phyloP scores from a whole-genome alignment of 2,329 filamentous ascomycete genomes.

The Microcera coccophila region DNA sequence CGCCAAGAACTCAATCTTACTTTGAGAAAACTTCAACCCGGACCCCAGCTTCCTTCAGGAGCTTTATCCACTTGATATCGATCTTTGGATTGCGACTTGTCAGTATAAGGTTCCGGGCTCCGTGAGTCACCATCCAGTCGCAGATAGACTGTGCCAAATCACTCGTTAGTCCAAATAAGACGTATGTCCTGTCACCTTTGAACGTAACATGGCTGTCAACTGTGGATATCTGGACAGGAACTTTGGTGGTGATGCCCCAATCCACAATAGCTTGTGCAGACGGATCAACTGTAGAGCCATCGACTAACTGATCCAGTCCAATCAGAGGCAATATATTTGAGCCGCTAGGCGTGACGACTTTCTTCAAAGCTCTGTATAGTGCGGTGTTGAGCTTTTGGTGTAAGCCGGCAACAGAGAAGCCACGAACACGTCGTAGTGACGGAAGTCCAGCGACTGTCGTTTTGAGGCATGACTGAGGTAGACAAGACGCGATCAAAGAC shows the following conservation, averaged over 20 bases:
- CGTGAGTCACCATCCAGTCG: slow-evolving; percentile 36
- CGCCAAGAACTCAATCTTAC: no score
- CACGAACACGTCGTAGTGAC: background rate
- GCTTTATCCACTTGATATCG: slow-evolving; percentile 26
- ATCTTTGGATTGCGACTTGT: slow-evolving; percentile 37
- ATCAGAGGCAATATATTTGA: background rate
- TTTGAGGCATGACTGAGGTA: background rate
- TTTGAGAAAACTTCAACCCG: slow-evolving; percentile 4
- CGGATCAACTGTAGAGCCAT: background rate
- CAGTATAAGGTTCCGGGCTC: slow-evolving; percentile 35
- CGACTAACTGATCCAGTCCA: background rate
- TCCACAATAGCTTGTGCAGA: background rate
- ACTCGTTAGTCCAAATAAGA: slow-evolving; percentile 30
- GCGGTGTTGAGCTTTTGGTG: background rate
- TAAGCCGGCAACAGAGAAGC: background rate
- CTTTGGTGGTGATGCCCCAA: no score
- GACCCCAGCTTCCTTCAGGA: slow-evolving; percentile 2
- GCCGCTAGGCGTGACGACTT: background rate
- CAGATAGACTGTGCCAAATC: slow-evolving; percentile 34
- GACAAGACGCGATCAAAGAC: background rate
- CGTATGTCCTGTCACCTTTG: slow-evolving; percentile 26
- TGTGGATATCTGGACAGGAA: no score
- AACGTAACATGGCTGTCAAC: slow-evolving; percentile 15
- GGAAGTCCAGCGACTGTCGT: background rate
- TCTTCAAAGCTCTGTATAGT: background rate